phyloP scores from a whole-genome alignment of 1,284 basidiomycete genomes.

The Cerioporus squamosus region DNA sequence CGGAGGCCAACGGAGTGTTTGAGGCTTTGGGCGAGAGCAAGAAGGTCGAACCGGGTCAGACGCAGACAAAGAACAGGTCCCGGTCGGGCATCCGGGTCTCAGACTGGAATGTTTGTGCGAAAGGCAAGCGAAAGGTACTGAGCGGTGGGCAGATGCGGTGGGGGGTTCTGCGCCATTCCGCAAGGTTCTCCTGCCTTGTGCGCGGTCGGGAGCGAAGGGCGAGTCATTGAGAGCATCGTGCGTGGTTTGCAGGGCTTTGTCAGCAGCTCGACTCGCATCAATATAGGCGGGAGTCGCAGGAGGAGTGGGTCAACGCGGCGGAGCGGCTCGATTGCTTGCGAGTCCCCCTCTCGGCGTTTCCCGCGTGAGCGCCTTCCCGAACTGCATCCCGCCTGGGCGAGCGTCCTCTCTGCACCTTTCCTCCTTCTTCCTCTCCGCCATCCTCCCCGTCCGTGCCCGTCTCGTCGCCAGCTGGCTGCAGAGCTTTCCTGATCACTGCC shows the following conservation, averaged over 20 bases:
- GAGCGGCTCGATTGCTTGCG: background rate
- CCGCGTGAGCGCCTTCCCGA: slow-evolving; percentile 20
- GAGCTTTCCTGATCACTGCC: slow-evolving; percentile 2
- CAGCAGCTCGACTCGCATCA: background rate
- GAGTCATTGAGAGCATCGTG: background rate
- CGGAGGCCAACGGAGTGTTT: too few relatives aligned
- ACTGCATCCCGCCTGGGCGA: slow-evolving; percentile 20
- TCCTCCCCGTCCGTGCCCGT: background rate
- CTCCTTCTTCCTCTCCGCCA: background rate
- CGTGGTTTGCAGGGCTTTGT: background rate
- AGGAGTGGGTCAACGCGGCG: background rate
- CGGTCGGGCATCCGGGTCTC: too few relatives aligned
- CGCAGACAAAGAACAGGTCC: too few relatives aligned
- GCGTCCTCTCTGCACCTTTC: slow-evolving; percentile 16
- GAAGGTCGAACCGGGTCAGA: too few relatives aligned
- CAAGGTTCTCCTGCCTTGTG: too few relatives aligned
- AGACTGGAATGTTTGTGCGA: too few relatives aligned
- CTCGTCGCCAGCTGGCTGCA: slow-evolving; percentile 1
- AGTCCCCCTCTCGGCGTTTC: background rate
- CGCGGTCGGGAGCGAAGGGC: background rate
- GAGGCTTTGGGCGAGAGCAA: too few relatives aligned
- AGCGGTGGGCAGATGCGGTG: too few relatives aligned
- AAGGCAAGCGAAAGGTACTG: too few relatives aligned
- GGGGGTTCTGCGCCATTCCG: background rate
- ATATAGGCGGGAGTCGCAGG: background rate